These are phyloP conservation scores for Magnaporthiopsis rhizophila DNA, from an alignment of 2,329 filamentous ascomycete genomes.

Conservation along the genomic window DNA sequence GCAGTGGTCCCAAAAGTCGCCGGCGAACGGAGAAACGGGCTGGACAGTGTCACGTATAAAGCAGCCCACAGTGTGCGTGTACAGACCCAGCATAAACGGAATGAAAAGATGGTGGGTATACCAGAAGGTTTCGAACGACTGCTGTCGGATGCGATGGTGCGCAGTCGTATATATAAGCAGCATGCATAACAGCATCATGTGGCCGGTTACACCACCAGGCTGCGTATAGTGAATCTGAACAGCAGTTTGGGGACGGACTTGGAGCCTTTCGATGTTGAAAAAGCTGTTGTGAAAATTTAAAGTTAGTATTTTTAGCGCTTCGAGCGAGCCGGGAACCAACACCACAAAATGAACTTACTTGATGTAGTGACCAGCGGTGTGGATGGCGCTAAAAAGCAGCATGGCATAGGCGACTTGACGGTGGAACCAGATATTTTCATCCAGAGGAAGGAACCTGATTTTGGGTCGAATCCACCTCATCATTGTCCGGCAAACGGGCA, in stretches of 20 bases:
- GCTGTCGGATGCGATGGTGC: slow-evolving; percentile 86
- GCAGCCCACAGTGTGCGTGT: slow-evolving; percentile 92
- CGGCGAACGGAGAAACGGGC: slow-evolving; percentile 76
- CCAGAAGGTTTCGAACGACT: slow-evolving; percentile 98
- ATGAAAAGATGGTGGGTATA: slow-evolving; percentile 99
- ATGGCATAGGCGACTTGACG: slow-evolving; percentile 86
- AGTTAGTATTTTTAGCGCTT: neutral
- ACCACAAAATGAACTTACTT: slow-evolving; percentile 51
- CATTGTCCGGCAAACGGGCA: slow-evolving; percentile 91
- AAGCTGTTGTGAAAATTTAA: slow-evolving; percentile 52
- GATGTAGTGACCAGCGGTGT: slow-evolving; percentile 81
- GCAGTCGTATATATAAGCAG: slow-evolving; percentile 95
- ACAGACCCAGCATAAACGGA: slow-evolving; percentile 85
- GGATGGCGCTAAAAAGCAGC: slow-evolving; percentile 71
- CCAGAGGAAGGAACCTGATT: slow-evolving; percentile 77
- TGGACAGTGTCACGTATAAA: slow-evolving; percentile 79
- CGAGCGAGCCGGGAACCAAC: neutral
- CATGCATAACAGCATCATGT: slow-evolving; percentile 99
- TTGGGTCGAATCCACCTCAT: slow-evolving; percentile 80
- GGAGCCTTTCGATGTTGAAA: slow-evolving; percentile 83
- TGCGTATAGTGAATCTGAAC: slow-evolving; percentile 88
- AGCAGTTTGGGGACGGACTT: slow-evolving; percentile 72
- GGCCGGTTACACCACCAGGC: slow-evolving; percentile 86
- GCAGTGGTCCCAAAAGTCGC: slow-evolving; percentile 85
- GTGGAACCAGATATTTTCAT: slow-evolving; percentile 96